A percentile compares a stretch with the other conserved stretches of the same genome.
phyloP scores from a whole-genome alignment of 371 early-diverging fungal genomes.

The Gilbertella persicaria region DNA sequence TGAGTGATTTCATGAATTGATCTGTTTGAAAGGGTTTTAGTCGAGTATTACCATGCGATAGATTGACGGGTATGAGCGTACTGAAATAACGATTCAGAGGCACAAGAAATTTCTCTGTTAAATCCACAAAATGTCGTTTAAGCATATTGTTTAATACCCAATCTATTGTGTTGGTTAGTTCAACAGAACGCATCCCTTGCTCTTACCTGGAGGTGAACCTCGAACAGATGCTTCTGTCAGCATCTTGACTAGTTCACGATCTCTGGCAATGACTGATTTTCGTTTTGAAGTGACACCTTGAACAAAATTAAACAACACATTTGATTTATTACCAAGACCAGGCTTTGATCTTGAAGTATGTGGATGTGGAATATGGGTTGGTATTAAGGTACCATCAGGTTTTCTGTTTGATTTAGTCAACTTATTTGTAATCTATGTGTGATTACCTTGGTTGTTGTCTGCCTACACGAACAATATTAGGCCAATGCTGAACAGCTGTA shows the following conservation, averaged over 20 bases:
- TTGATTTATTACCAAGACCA: conserved; percentile 34
- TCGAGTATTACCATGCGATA: no score
- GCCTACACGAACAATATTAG: conserved; percentile 81
- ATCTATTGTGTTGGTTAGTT: conserved; percentile 24
- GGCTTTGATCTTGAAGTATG: conserved; percentile 27
- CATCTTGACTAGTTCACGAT: conserved; percentile 71
- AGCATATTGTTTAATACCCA: conserved; percentile 87
- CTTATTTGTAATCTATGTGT: neutral
- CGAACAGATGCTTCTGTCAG: conserved; percentile 68
- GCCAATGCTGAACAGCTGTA: conserved; percentile 92
- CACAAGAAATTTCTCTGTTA: conserved; percentile 91
- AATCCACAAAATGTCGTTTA: conserved; percentile 88
- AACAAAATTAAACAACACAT: conserved; percentile 55
- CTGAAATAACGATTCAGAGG: conserved; percentile 95
- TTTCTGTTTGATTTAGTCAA: conserved; percentile 27
- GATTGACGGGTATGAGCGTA: conserved; percentile 72
- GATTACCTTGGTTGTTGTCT: conserved; percentile 54
- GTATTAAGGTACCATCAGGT: conserved; percentile 49
- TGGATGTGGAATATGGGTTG: conserved; percentile 27
- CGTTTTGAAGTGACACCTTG: conserved; percentile 78
- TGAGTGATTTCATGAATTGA: conserved; percentile 53
- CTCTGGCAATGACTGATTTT: conserved; percentile 78
- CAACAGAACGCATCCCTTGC: neutral
- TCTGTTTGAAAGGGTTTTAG: conserved; percentile 56
- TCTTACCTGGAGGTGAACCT: conserved; percentile 62